Base-by-base conservation (phyloP, 208 protist species). In the Crithidia expoeki region DNA sequence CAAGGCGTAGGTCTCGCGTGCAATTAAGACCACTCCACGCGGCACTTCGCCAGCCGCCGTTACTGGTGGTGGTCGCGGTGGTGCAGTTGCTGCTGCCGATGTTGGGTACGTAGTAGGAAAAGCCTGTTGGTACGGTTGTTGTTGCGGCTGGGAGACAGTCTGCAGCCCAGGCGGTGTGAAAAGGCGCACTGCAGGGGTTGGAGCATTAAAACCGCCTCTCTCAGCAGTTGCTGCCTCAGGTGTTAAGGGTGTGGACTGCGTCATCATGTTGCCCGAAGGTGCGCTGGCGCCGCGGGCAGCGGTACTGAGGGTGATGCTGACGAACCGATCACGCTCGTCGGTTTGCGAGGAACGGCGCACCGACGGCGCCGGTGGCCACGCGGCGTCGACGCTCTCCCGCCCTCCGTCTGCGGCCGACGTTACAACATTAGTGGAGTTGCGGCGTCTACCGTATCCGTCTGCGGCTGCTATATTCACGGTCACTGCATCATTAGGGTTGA, bases 261-360 rank as follows among this genome's bases (percentile, higher is more conserved):
- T 36, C 19, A 63, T 27, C 40, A 23, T 36, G 1, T 23, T 42
- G 16, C 58, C 58, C 27, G 58, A 63, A 6, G 58, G 44, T 16
- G 58, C 58, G 2, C 58, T 36, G 25, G 34, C n/a, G 47, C 70
- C 70, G 19, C 70, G 60, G 12, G 60, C 60, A 4, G 55, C 55
- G 33, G 62, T 62, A 46, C 19, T 68, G 12, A 69, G 25, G 16
- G 70, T 76, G 62, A 76, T 76, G 46, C 70, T 76, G 53, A 76
- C 34, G 30, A 76, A 36, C 11, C 70, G 60, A 14, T 69, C 70
- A 17, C 47, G 36, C 23, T 64, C 70, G 3, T 76, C 70, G 10
- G 40, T 42, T 25, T 63, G 70, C 2, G 70, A 68, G 9, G 62
- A 51, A 23, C 38, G 61, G 7, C 30, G 61, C 69, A 58, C n/a